Conservation (phyloP, 768 basidiomycete genomes). For the Lactarius akahatsu region DNA sequence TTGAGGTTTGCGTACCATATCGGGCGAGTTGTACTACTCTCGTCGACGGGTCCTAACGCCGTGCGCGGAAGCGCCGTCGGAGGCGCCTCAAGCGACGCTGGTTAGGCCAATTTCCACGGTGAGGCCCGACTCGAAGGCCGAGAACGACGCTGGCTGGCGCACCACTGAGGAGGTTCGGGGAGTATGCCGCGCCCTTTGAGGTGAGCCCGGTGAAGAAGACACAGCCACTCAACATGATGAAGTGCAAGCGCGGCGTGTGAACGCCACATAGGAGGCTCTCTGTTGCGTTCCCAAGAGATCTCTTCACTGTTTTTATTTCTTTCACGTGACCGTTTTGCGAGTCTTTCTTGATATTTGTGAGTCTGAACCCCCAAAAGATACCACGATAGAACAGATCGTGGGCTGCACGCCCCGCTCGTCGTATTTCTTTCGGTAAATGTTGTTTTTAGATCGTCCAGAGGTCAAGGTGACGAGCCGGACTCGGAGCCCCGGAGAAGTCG, state of each 20-base stretch:
- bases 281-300: slow-evolving; percentile 54
- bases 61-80: no score
- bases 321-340: slow-evolving; percentile 55
- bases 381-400: slow-evolving; percentile 65
- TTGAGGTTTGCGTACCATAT: no score
- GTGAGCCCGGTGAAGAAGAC: slow-evolving; percentile 15
- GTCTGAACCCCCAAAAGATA: slow-evolving; percentile 23
- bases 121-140: no score
- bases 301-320: slow-evolving; percentile 39
- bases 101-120: no score
- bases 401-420: slow-evolving; percentile 64
- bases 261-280: slow-evolving; percentile 43
- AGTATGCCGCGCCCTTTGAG: background rate
- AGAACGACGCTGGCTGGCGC: no score
- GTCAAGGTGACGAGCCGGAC: no score
- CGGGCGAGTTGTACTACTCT: no score
- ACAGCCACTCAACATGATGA: slow-evolving; percentile 14
- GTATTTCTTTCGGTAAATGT: slow-evolving; percentile 63
- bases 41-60: no score
- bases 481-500: no score
- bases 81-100: no score
- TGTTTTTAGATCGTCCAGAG: background rate
- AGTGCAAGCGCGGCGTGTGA: slow-evolving; percentile 45
- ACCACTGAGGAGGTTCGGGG: background rate
- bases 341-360: background rate